These are phyloP conservation scores for Carex cristatella DNA, from an alignment of 176 grass and related monocot species.

Conservation along the genomic window DNA sequence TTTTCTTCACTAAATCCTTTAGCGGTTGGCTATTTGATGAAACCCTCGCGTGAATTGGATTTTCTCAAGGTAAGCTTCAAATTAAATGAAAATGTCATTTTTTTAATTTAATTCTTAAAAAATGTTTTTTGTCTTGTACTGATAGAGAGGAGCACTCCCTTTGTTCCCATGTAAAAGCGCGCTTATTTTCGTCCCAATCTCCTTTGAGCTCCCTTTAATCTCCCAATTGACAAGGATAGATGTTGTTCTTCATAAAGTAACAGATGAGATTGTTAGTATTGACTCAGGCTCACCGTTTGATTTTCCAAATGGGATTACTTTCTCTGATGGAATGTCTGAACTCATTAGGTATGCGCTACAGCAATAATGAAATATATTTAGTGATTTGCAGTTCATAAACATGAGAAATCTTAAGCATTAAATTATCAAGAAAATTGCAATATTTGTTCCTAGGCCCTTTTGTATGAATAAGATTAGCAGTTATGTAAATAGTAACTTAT, in stretches of 20 bases:
- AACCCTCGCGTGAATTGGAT: constrained; percentile 86
- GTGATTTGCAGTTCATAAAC: not conserved
- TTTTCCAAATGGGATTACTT: constrained; percentile 67
- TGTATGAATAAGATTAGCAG: not conserved
- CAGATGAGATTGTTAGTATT: constrained; percentile 77
- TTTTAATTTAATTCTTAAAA: constrained; percentile 11
- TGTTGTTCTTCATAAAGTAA: constrained; percentile 90
- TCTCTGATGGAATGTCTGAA: constrained; percentile 77
- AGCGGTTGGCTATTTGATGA: constrained; percentile 84
- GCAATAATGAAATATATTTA: not conserved
- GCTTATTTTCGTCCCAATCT: constrained; percentile 76
- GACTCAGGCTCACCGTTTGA: constrained; percentile 43
- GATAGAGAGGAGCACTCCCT: constrained; percentile 89
- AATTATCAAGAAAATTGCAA: not conserved
- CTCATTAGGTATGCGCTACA: constrained; percentile 50
- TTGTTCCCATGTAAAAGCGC: constrained; percentile 47
- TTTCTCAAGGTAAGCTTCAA: constrained; percentile 71
- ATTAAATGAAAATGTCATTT: not conserved
- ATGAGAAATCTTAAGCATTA: not conserved
- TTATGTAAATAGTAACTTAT: not conserved
- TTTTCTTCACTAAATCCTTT: constrained; percentile 36
- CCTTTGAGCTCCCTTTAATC: constrained; percentile 65
- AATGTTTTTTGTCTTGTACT: constrained; percentile 13
- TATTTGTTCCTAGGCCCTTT: not conserved
- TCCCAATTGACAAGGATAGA: constrained; percentile 77